Conservation (phyloP, 768 basidiomycete species). For the Mycena metata region DNA sequence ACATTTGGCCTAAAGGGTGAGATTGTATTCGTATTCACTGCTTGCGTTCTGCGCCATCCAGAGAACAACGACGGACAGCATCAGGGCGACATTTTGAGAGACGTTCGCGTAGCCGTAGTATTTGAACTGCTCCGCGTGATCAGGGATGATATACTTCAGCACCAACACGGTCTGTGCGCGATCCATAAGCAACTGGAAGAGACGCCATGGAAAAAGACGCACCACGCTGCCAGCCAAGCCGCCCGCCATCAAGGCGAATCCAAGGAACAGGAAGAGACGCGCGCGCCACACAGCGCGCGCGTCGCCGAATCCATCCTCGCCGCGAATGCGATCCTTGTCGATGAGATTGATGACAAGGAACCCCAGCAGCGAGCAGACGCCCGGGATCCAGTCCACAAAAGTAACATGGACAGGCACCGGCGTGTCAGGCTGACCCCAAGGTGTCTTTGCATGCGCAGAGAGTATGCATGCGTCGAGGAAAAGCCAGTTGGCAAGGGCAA, state of each 20-base stretch:
- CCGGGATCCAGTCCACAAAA: slow-evolving; percentile 98
- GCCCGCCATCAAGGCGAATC: slow-evolving; percentile 97
- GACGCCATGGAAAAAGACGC: slow-evolving; percentile 50
- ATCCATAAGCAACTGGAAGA: neutral
- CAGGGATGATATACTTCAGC: slow-evolving; percentile 87
- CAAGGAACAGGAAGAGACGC: slow-evolving; percentile 90
- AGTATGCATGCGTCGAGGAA: slow-evolving; percentile 95
- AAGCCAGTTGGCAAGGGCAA: slow-evolving; percentile 94
- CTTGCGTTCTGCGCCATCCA: slow-evolving; percentile 92
- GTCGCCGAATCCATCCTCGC: slow-evolving; percentile 86
- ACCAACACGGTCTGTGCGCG: slow-evolving; percentile 81
- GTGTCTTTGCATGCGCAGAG: slow-evolving; percentile 87
- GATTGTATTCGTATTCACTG: slow-evolving; percentile 94
- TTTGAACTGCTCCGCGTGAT: slow-evolving; percentile 79
- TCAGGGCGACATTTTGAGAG: slow-evolving; percentile 89
- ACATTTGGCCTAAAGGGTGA: slow-evolving; percentile 66
- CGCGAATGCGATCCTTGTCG: slow-evolving; percentile 90
- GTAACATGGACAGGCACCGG: slow-evolving; percentile 79
- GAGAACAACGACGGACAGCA: slow-evolving; percentile 88
- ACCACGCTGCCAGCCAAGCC: slow-evolving; percentile 98
- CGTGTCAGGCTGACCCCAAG: slow-evolving; percentile 77
- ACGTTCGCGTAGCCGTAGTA: slow-evolving; percentile 97
- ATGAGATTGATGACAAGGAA: slow-evolving; percentile 94
- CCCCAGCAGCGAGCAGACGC: slow-evolving; percentile 91
- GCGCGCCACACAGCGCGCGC: slow-evolving; percentile 92